phyloP scores from a whole-genome alignment of 2,329 filamentous ascomycete genomes.

The Neophaeococcomyces mojaviensis region DNA sequence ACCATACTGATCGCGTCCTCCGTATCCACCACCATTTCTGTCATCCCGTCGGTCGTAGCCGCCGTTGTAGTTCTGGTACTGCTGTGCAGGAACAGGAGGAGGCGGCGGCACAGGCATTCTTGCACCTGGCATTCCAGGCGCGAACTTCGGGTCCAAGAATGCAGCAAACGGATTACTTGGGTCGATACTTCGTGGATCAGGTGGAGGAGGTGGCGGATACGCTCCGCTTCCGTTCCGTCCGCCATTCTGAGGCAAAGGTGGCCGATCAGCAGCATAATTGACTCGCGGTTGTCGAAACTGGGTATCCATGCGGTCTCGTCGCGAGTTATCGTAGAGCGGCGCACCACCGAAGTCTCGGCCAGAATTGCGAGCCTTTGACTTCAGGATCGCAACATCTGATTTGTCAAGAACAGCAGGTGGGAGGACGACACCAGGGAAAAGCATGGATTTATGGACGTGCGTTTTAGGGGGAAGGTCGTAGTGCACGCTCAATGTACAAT shows the following conservation, averaged over 20 bases:
- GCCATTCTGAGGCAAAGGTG: constrained; percentile 11
- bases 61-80: constrained; percentile 5
- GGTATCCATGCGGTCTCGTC: constrained; percentile 24
- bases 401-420: constrained; percentile 64
- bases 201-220: constrained; percentile 9
- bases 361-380: constrained; percentile 55
- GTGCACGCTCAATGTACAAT: constrained; percentile 79
- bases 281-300: constrained; percentile 35
- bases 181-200: constrained; percentile 7
- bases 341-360: constrained; percentile 66
- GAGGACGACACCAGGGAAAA: constrained; percentile 74
- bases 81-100: constrained; percentile 27
- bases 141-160: constrained; percentile 39
- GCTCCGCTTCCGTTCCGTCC: constrained; percentile 10
- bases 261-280: constrained; percentile 42
- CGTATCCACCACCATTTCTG: constrained; percentile 15
- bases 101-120: constrained; percentile 32
- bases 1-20: constrained; percentile 24
- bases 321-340: constrained; percentile 46
- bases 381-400: constrained; percentile 66
- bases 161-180: constrained; percentile 40
- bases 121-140: constrained; percentile 27
- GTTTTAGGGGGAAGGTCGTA: constrained; percentile 72
- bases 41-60: constrained; percentile 10
- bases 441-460: constrained; percentile 84